Evolutionary conservation across 2,329 filamentous ascomycete species (phyloP).

Genomic region (Verticillium dahliae): DNA sequence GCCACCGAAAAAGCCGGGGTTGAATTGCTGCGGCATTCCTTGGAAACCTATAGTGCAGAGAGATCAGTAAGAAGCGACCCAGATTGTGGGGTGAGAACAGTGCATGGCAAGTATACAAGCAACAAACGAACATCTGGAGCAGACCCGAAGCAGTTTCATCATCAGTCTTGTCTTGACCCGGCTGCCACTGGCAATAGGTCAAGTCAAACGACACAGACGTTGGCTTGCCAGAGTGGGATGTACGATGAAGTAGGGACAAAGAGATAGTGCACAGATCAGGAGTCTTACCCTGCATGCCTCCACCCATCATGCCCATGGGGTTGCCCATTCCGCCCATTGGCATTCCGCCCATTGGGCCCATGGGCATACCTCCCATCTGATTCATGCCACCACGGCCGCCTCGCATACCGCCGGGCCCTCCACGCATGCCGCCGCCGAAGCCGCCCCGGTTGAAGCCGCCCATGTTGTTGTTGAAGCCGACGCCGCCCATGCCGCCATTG

Average conservation of each 20-base stretch:
- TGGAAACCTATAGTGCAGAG: constrained; percentile 47
- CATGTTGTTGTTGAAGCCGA: constrained; percentile 30
- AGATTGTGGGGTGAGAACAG: neutral
- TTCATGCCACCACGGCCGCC: constrained; percentile 37
- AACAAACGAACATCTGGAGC: neutral
- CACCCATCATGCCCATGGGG: constrained; percentile 44
- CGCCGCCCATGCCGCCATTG: constrained; percentile 45
- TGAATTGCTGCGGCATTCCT: constrained; percentile 64
- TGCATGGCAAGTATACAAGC: neutral
- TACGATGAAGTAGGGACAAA: neutral
- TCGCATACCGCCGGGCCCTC: constrained; percentile 28
- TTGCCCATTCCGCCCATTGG: constrained; percentile 45
- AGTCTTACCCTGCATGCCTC: constrained; percentile 49
- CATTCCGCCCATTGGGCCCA: constrained; percentile 39
- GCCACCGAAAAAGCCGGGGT: constrained; percentile 63
- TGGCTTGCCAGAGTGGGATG: neutral
- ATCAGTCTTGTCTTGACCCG: neutral
- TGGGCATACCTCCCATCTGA: constrained; percentile 43
- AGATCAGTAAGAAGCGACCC: constrained; percentile 14
- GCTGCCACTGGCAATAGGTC: neutral
- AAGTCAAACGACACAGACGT: neutral
- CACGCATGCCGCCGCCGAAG: constrained; percentile 42
- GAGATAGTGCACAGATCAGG: neutral
- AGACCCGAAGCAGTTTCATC: neutral
- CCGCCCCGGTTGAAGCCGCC: constrained; percentile 41